Conservation (phyloP, 768 basidiomycete species). For the Pleurotus eryngii region DNA sequence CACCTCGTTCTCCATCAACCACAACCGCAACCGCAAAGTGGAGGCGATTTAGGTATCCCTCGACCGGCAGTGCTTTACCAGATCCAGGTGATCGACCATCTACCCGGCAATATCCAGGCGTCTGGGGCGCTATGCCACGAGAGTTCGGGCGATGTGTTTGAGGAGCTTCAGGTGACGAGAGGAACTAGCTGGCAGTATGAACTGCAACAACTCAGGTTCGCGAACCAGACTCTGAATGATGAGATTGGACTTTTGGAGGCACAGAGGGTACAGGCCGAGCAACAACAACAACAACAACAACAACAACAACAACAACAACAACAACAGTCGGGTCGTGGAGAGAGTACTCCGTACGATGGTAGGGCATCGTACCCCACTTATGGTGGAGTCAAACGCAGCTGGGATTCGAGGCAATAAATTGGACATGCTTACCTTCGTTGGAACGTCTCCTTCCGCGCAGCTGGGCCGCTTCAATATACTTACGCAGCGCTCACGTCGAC, state of each 20-base stretch:
- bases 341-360: background rate
- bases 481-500: too few species aligned
- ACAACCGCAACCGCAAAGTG: background rate
- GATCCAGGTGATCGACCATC: constrained; percentile 24
- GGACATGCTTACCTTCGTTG: too few species aligned
- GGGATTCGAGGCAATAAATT: background rate
- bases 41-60: constrained; percentile 20
- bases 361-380: background rate
- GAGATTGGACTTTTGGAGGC: constrained; percentile 41
- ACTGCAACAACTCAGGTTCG: constrained; percentile 76
- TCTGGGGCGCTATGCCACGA: constrained; percentile 8
- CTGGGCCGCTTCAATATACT: too few species aligned
- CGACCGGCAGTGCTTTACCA: constrained; percentile 37
- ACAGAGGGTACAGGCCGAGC: constrained; percentile 4
- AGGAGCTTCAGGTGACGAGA: constrained; percentile 62
- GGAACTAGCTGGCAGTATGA: constrained; percentile 93
- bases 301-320: background rate
- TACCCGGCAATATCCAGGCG: constrained; percentile 9
- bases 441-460: too few species aligned
- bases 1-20: constrained; percentile 23
- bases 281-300: background rate
- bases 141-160: constrained; percentile 49
- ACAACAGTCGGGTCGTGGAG: background rate
- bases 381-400: background rate
- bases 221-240: constrained; percentile 62